phyloP scores from a whole-genome alignment of 139 green algal species.

The Astrephomene gubernaculifera region DNA sequence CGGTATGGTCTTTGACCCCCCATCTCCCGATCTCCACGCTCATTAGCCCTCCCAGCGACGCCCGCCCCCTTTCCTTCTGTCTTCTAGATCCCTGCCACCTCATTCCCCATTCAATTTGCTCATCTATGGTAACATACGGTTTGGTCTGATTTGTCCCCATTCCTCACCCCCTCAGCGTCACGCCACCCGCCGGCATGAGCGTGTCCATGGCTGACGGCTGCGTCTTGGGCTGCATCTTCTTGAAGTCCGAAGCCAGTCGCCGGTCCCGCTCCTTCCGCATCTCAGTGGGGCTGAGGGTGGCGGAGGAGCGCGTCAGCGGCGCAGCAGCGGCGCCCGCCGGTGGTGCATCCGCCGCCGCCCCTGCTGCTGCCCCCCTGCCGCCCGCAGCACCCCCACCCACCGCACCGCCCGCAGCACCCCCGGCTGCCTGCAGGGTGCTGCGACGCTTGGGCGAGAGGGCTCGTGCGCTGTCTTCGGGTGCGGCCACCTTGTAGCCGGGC shows the following conservation, averaged over 20 bases:
- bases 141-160: too few relatives aligned
- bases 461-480: background rate
- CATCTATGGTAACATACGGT: too few relatives aligned
- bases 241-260: slow-evolving; percentile 51
- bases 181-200: slow-evolving; percentile 44
- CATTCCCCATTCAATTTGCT: too few relatives aligned
- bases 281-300: slow-evolving; percentile 28
- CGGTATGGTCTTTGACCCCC: background rate
- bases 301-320: background rate
- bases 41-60: background rate
- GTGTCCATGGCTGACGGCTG: slow-evolving; percentile 59
- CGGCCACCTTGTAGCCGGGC: slow-evolving; percentile 40
- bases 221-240: slow-evolving; percentile 38
- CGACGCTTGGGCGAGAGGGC: background rate
- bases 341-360: background rate
- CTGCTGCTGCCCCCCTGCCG: background rate
- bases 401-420: background rate
- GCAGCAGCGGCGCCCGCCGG: too few relatives aligned
- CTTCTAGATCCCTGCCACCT: too few relatives aligned
- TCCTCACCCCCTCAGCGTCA: slow-evolving; percentile 53
- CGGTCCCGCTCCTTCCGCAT: slow-evolving; percentile 37
- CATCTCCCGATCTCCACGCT: too few relatives aligned
- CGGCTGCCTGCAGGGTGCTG: background rate
- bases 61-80: too few relatives aligned
- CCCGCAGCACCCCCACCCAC: background rate